Conservation (phyloP, 768 basidiomycete genomes). For the Naganishia randhawae region DNA sequence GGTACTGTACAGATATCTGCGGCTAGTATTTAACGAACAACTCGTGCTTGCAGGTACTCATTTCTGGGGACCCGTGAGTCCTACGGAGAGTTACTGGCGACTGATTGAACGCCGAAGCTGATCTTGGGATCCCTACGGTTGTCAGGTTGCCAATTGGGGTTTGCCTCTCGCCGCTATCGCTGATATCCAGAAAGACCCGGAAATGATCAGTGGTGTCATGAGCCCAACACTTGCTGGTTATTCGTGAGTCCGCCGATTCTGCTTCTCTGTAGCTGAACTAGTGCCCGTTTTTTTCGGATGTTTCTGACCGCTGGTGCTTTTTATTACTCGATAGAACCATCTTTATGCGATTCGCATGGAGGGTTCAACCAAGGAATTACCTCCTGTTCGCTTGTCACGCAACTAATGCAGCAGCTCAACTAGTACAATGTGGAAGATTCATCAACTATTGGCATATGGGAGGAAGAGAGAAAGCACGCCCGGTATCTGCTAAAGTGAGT, state of each 20-base stretch:
- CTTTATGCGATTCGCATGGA: slow-evolving; percentile 68
- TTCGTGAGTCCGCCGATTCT: slow-evolving; percentile 64
- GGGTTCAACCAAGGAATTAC: slow-evolving; percentile 73
- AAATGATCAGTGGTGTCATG: slow-evolving; percentile 96
- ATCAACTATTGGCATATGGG: slow-evolving; percentile 86
- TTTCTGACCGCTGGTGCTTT: not conserved
- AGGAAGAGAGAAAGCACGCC: slow-evolving; percentile 68
- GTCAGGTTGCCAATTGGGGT: slow-evolving; percentile 96
- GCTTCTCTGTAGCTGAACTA: not conserved
- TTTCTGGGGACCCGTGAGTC: slow-evolving; percentile 86
- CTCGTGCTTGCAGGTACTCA: slow-evolving; percentile 67
- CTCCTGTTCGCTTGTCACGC: slow-evolving; percentile 88
- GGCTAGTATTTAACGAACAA: slow-evolving; percentile 32
- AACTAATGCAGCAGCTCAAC: slow-evolving; percentile 84
- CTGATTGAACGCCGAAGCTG: not conserved
- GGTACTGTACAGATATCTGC: no score
- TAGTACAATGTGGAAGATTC: slow-evolving; percentile 77
- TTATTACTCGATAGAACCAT: slow-evolving; percentile 56
- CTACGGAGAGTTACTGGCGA: not conserved
- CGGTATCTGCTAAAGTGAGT: slow-evolving; percentile 31
- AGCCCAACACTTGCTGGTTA: slow-evolving; percentile 82
- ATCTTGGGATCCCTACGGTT: slow-evolving; percentile 47
- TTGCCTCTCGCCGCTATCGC: slow-evolving; percentile 87
- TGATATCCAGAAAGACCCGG: slow-evolving; percentile 88
- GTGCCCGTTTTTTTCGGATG: not conserved